Conservation (phyloP, 208 protist genomes). For the Phytomonas sp. region DNA sequence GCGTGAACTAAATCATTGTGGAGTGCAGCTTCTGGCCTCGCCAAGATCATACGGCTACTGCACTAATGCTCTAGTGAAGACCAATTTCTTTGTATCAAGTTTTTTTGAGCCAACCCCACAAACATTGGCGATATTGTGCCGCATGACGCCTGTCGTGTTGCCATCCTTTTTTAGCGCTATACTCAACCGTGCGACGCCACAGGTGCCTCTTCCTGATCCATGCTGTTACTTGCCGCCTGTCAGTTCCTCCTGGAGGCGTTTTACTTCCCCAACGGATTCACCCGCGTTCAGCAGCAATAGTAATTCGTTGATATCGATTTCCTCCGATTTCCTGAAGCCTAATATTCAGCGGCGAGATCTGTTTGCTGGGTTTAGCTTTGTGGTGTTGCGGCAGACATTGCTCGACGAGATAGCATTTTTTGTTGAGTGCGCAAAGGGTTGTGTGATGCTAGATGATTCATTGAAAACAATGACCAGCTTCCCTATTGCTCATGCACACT, state of each 20-base stretch:
- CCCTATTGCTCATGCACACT: background rate
- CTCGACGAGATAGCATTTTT: conserved; percentile 48
- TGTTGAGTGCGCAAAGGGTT: conserved; percentile 34
- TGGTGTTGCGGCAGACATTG: conserved; percentile 48
- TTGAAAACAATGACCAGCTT: conserved; percentile 4
- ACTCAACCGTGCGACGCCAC: conserved; percentile 23
- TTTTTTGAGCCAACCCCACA: conserved; percentile 36
- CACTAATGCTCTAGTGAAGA: background rate
- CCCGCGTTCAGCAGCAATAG: background rate
- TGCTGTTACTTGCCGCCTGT: conserved; percentile 21
- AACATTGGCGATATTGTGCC: conserved; percentile 51
- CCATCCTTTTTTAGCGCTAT: conserved; percentile 49
- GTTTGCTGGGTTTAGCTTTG: conserved; percentile 39
- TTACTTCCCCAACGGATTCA: conserved; percentile 3
- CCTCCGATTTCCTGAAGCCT: conserved; percentile 7
- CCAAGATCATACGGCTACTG: background rate
- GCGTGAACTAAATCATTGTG: conserved; percentile 37
- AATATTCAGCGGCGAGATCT: conserved; percentile 31
- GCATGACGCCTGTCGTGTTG: conserved; percentile 43
- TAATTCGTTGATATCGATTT: background rate
- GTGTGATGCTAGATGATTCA: conserved; percentile 36
- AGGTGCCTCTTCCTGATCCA: conserved; percentile 39
- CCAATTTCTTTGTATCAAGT: conserved; percentile 23
- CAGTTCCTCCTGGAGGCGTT: conserved; percentile 15
- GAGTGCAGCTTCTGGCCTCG: conserved; percentile 16